These are phyloP conservation scores for Cymbopogon flexuosus DNA, from an alignment of 202 grass and related monocot genomes.

Conservation along the genomic window DNA sequence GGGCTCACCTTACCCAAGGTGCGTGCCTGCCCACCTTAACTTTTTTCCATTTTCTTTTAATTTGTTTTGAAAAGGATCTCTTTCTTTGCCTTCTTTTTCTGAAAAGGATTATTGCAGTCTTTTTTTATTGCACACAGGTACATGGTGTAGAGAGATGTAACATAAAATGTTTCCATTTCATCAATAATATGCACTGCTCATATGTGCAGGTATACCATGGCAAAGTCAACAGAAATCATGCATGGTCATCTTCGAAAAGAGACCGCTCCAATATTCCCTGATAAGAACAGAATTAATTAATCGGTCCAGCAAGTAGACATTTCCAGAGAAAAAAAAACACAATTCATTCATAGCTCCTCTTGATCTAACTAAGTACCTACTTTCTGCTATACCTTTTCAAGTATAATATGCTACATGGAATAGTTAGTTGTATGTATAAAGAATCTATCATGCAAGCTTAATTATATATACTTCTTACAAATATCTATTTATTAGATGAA, in stretches of 20 bases:
- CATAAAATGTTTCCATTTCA: background rate
- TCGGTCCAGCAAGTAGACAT: background rate
- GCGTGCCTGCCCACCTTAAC: constrained; percentile 2
- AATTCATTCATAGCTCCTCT: background rate
- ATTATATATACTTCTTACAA: background rate
- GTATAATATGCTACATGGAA: background rate
- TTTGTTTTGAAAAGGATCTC: constrained; percentile 4
- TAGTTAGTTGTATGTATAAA: background rate
- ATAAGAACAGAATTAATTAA: background rate
- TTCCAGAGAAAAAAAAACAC: background rate
- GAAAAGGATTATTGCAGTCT: background rate
- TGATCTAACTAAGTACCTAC: background rate
- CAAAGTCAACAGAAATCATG: constrained; percentile 8
- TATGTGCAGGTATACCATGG: constrained; percentile 26
- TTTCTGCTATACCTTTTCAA: background rate
- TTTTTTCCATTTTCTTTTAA: background rate
- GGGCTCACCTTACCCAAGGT: constrained; percentile 86
- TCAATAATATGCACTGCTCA: constrained; percentile 1
- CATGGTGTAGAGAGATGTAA: background rate
- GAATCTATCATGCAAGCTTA: background rate
- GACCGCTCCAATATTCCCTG: background rate
- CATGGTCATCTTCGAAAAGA: constrained; percentile 2
- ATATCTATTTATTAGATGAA: background rate
- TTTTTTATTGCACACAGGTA: background rate
- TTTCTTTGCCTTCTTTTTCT: constrained; percentile 13